Evolutionary conservation across 768 basidiomycete genomes (phyloP).

Genomic region (Rickenella mellea): DNA sequence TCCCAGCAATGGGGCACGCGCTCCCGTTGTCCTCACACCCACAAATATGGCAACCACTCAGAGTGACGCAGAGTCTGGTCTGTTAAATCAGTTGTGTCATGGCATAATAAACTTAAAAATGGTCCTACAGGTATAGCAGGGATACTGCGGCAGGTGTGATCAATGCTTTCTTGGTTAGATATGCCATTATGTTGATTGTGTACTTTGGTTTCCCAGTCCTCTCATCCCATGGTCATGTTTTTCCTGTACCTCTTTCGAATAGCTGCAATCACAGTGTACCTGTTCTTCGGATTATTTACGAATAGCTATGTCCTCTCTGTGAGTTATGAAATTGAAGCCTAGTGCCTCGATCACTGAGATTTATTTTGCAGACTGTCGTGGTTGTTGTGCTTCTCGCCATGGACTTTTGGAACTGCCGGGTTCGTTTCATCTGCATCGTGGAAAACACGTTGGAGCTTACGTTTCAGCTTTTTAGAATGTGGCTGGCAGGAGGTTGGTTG

Average conservation of each 20-base stretch:
- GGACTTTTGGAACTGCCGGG: slow-evolving; percentile 98
- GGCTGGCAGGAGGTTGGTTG: slow-evolving; percentile 86
- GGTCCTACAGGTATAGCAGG: slow-evolving; percentile 49
- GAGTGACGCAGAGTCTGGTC: slow-evolving; percentile 72
- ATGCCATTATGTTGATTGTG: neutral
- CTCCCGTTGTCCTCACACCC: slow-evolving; percentile 51
- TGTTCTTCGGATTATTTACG: slow-evolving; percentile 87
- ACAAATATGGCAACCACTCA: slow-evolving; percentile 47
- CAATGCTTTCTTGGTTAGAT: neutral
- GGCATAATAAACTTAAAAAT: slow-evolving; percentile 2
- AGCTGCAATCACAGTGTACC: slow-evolving; percentile 83
- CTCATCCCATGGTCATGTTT: slow-evolving; percentile 76
- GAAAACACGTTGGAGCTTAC: slow-evolving; percentile 1
- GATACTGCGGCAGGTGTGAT: slow-evolving; percentile 63
- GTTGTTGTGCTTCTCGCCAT: slow-evolving; percentile 92
- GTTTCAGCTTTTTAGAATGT: slow-evolving; percentile 59
- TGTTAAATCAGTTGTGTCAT: slow-evolving; percentile 12
- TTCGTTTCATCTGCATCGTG: slow-evolving; percentile 25
- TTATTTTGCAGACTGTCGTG: slow-evolving; percentile 54
- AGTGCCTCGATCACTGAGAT: neutral
- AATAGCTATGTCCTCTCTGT: slow-evolving; percentile 90
- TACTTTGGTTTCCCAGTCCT: slow-evolving; percentile 38
- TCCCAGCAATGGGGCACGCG: slow-evolving; percentile 18
- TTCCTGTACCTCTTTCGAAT: slow-evolving; percentile 84
- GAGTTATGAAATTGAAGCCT: slow-evolving; percentile 18